A percentile compares a stretch with the other conserved stretches of the same genome.
These are phyloP conservation scores for Stylonectria norvegica DNA, from an alignment of 2,329 filamentous ascomycete species.

Conservation along the genomic window DNA sequence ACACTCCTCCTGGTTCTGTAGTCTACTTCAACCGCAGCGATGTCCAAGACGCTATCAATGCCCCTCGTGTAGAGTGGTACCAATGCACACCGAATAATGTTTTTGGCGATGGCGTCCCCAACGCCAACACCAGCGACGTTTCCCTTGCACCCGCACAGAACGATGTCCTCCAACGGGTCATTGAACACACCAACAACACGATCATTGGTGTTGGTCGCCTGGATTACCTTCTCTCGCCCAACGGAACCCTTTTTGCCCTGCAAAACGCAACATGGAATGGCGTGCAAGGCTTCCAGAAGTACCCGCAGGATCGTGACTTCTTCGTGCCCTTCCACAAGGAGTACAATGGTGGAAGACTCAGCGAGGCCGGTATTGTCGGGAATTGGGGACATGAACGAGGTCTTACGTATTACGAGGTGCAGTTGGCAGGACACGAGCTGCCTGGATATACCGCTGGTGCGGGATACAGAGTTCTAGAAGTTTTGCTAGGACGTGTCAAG, in stretches of 20 bases:
- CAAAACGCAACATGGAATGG: slow-evolving; percentile 81
- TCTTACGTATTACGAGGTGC: slow-evolving; percentile 66
- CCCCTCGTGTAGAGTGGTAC: slow-evolving; percentile 40
- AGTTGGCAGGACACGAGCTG: slow-evolving; percentile 57
- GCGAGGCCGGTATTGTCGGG: slow-evolving; percentile 65
- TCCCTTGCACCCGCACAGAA: slow-evolving; percentile 18
- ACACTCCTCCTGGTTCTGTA: slow-evolving; percentile 57
- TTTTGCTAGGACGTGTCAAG: slow-evolving; percentile 25
- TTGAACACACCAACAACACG: slow-evolving; percentile 32
- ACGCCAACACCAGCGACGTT: slow-evolving; percentile 14
- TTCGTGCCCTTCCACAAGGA: slow-evolving; percentile 61
- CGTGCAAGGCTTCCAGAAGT: slow-evolving; percentile 61
- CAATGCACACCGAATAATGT: slow-evolving; percentile 26
- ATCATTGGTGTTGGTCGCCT: slow-evolving; percentile 29
- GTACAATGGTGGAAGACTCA: slow-evolving; percentile 42
- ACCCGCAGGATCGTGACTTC: slow-evolving; percentile 49
- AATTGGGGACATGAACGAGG: slow-evolving; percentile 69
- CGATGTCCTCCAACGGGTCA: slow-evolving; percentile 26
- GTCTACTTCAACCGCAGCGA: slow-evolving; percentile 71
- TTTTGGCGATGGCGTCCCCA: slow-evolving; percentile 22
- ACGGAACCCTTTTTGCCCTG: slow-evolving; percentile 67
- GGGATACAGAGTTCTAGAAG: slow-evolving; percentile 28
- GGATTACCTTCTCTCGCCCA: slow-evolving; percentile 65
- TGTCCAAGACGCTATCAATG: slow-evolving; percentile 67
- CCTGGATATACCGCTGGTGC: slow-evolving; percentile 28